Evolutionary conservation across 495 filamentous ascomycete species (phyloP), one percentile per base, ranked within the genome.

Genomic region (Monascus purpureus): DNA sequence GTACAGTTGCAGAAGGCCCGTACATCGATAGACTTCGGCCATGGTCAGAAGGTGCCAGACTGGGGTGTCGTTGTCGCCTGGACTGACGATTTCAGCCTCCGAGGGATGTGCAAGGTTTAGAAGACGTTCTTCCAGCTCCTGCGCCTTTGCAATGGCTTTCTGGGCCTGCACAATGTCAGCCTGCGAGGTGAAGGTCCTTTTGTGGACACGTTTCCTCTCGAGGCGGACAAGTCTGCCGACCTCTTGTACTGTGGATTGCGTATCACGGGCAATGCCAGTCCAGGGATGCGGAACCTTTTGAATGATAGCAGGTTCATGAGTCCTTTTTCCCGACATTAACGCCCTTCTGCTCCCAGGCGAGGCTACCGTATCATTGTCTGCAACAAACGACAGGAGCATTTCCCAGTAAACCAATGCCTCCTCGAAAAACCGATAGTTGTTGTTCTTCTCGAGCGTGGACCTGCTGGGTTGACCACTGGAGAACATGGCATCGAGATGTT

Each of bases 351-450:
- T 35, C 14, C 43, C 38, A 0, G 57, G 53, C 1, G 49, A 34
- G 0, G 49, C 32, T 30, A 62, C 41, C 0, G 52, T 42, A 1
- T 61, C 42, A 24, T 61, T 57, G 30, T 72, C 67, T 14, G 65
- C 54, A 8, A 73, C 67, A 33, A 66, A 73, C 0, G 66, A 68
- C 3, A 70, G 63, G 15, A 72, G 55, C 69, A 73, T 73, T 32
- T 73, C 69, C 69, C 69, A 73, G 37, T 73, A 73, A 9, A 73
- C 49, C 1, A 73, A 50, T 23, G 67, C 61, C 42, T 73, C 68
- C 39, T 70, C 63, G 43, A 73, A 73, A 39, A 73, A 73, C 13
- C 61, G 62, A 28, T 64, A 61, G 29, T 66, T 72, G 31, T 61
- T 68, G 40, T 57, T 53, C 37, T 35, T 56, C 32, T 49, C 52